Base-by-base conservation (phyloP, 2,329 filamentous ascomycete genomes). In the Sclerotinia borealis region DNA sequence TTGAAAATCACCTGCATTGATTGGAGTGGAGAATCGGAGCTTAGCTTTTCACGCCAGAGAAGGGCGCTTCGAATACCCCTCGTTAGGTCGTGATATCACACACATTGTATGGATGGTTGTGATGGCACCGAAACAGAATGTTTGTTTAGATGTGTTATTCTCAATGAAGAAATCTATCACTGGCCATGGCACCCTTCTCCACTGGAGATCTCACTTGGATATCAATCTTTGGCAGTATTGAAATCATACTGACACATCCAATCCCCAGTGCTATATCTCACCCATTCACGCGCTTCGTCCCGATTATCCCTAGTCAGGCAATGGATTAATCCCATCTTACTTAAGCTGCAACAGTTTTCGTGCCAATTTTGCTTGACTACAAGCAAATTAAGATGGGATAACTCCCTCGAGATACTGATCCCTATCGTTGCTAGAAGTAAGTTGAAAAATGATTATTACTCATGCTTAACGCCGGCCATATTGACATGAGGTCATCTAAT, bases 381-480 rank as follows among this genome's bases (percentile, higher is more conserved):
- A 22, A 55, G 37, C 15, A 47, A 45, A 34, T 15, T 22, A n/a
- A 31, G 48, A 60, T 31, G 19, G 59, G 39, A 37, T 13, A 48
- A 47, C 25, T 29, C 19, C 43, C 19, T 56, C 31, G 36, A 39
- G 25, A 37, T n/a, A 45, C 31, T 58, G 50, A 31, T 39, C 19
- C 50, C 41, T 62, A 58, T 58, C 41, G 9, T 43, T 45, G 19
- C 19, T 5, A 25, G 56, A 19, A 37, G 25, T 31, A 19, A 37
- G 25, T 31, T 31, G 29, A 36, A 27, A 55, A 15, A 54, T 54
- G 37, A 61, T 51, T 29, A 39, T 39, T 39, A 29, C 27, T 29
- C 15, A 55, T 45, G 37, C 36, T 56, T 62, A 19, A 49, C 59
- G 59, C 59, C 41, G 59, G 50, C 50, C 59, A 3, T n/a, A 47